These are phyloP conservation scores for Hortaea sp. DNA, from an alignment of 2,329 filamentous ascomycete species.

Conservation along the genomic window DNA sequence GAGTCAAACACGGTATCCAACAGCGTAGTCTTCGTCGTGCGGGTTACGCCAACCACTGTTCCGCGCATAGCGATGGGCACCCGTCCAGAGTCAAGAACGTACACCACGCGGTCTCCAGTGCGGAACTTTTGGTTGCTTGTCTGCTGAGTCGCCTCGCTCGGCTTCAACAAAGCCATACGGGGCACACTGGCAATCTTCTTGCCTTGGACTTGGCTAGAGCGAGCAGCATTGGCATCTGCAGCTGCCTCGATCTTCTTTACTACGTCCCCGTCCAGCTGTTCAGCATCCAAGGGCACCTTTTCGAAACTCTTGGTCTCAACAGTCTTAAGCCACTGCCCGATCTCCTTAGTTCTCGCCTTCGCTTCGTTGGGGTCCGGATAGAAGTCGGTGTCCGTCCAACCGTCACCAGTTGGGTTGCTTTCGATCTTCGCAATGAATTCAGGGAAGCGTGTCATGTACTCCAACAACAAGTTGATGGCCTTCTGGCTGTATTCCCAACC, in stretches of 20 bases:
- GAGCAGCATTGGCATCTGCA: constrained; percentile 52
- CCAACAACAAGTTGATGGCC: constrained; percentile 67
- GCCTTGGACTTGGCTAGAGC: constrained; percentile 39
- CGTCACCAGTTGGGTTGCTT: constrained; percentile 72
- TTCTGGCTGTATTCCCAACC: constrained; percentile 95
- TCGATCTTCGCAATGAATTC: constrained; percentile 90
- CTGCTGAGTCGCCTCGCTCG: constrained; percentile 89
- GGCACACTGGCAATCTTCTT: constrained; percentile 74
- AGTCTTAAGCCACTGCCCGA: constrained; percentile 83
- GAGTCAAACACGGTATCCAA: constrained; percentile 90
- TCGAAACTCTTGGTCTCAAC: constrained; percentile 88
- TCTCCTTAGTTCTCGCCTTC: constrained; percentile 78
- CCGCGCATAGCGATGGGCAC: constrained; percentile 87
- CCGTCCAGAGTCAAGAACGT: constrained; percentile 84
- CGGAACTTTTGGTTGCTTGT: constrained; percentile 73
- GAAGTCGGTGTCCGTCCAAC: constrained; percentile 75
- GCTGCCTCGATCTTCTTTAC: constrained; percentile 71
- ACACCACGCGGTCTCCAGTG: constrained; percentile 85
- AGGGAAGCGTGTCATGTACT: constrained; percentile 90
- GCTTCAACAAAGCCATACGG: constrained; percentile 78
- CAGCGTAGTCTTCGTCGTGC: constrained; percentile 69
- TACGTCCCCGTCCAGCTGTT: constrained; percentile 86
- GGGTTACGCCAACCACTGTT: constrained; percentile 89
- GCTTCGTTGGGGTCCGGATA: constrained; percentile 66
- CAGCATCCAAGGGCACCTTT: constrained; percentile 87